phyloP scores from a whole-genome alignment of 176 grass and related monocot genomes.

The Triticum turgidum region DNA sequence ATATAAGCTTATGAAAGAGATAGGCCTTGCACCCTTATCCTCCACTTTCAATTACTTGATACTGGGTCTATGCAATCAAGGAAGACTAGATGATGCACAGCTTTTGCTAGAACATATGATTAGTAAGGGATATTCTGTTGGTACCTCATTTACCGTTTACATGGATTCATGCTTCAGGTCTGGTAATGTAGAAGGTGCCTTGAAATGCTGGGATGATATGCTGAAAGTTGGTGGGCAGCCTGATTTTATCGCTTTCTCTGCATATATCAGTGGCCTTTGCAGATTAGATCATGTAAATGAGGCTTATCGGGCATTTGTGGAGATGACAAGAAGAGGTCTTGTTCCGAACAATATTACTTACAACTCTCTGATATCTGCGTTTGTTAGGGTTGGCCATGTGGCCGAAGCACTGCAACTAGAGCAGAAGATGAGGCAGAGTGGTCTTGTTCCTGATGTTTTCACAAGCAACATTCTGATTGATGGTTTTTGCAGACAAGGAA shows the following conservation, averaged over 20 bases:
- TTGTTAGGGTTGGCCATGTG: constrained; percentile 65
- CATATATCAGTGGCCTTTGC: constrained; percentile 81
- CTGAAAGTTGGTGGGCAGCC: constrained; percentile 43
- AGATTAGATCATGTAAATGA: constrained; percentile 59
- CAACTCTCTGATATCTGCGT: constrained; percentile 86
- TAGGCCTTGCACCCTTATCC: constrained; percentile 52
- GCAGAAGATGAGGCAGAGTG: constrained; percentile 70
- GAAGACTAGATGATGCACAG: constrained; percentile 49
- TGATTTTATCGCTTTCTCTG: constrained; percentile 84
- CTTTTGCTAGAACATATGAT: constrained; percentile 68
- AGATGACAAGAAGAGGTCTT: constrained; percentile 73
- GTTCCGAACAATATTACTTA: constrained; percentile 90
- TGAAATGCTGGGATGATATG: constrained; percentile 83
- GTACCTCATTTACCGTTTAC: constrained; percentile 73
- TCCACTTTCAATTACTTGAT: constrained; percentile 80
- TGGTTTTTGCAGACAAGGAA: constrained; percentile 77
- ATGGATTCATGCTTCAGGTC: constrained; percentile 75
- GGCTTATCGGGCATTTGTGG: constrained; percentile 56
- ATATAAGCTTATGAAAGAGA: constrained; percentile 58
- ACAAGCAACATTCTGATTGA: constrained; percentile 88
- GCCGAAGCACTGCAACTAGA: constrained; percentile 59
- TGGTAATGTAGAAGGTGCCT: constrained; percentile 47
- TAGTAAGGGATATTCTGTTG: constrained; percentile 62
- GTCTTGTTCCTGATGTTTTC: constrained; percentile 86
- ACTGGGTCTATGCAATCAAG: constrained; percentile 65